phyloP scores from a whole-genome alignment of 257 asterid species.

The Solanum corneliomulleri region DNA sequence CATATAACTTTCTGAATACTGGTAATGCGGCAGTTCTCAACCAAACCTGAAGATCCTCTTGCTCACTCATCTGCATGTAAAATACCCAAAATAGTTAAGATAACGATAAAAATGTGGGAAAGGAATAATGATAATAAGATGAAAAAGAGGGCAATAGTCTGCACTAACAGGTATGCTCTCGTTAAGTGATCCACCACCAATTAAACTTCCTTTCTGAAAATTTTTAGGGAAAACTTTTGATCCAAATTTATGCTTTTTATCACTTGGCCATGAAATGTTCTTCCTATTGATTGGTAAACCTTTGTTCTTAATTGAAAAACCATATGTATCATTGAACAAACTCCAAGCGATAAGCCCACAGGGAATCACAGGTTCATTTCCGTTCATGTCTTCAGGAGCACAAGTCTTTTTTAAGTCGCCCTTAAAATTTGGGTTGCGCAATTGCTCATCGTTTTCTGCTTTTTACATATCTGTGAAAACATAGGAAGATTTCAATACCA shows the following conservation, averaged over 20 bases:
- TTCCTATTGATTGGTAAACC: conserved; percentile 39
- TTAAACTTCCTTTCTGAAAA: conserved; percentile 46
- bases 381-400: conserved; percentile 38
- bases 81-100: background rate
- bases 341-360: conserved; percentile 97
- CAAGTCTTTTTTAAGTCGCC: conserved; percentile 18
- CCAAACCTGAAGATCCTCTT: conserved; percentile 94
- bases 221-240: conserved; percentile 60
- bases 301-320: conserved; percentile 17
- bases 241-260: conserved; percentile 48
- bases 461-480: conserved; percentile 56
- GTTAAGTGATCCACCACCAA: conserved; percentile 66
- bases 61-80: conserved; percentile 61
- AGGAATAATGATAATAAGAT: background rate
- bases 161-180: conserved; percentile 59
- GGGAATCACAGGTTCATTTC: conserved; percentile 50
- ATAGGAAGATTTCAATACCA: background rate
- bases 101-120: background rate
- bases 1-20: conserved; percentile 69
- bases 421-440: conserved; percentile 23
- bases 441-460: conserved; percentile 77
- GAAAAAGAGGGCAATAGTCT: background rate
- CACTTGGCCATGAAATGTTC: conserved; percentile 70
- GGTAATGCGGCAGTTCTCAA: conserved; percentile 88
- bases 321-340: conserved; percentile 68